Conservation (phyloP, 306 rosid genomes). For the Pterocarpus macrocarpus region DNA sequence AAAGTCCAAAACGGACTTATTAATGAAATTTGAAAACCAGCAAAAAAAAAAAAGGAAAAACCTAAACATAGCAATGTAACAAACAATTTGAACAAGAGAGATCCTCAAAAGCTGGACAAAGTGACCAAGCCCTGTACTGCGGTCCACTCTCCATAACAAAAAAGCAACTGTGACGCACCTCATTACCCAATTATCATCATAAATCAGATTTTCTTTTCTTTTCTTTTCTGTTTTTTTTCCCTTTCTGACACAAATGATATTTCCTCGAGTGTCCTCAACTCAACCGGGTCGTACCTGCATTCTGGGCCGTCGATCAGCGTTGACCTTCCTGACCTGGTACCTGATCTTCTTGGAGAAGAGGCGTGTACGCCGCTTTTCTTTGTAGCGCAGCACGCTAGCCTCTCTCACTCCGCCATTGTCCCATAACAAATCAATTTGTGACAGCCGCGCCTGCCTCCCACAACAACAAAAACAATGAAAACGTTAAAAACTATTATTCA, state of each 20-base stretch:
- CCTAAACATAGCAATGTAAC: not conserved
- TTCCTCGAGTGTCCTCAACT: constrained; percentile 31
- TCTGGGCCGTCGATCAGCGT: constrained; percentile 92
- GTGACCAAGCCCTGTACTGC: constrained; percentile 34
- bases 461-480: not conserved
- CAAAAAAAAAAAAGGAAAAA: not conserved
- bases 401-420: constrained; percentile 74
- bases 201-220: constrained; percentile 32
- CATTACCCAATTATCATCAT: constrained; percentile 46
- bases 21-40: constrained; percentile 6
- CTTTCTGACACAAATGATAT: constrained; percentile 12
- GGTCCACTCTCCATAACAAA: constrained; percentile 56
- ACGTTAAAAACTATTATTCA: constrained; percentile 3
- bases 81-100: constrained; percentile 33
- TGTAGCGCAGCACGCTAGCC: constrained; percentile 82
- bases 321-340: constrained; percentile 86
- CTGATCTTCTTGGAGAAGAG: constrained; percentile 86
- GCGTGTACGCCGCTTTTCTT: constrained; percentile 82
- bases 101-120: constrained; percentile 56
- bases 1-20: constrained; percentile 15
- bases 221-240: not conserved
- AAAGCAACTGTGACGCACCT: constrained; percentile 30
- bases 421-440: constrained; percentile 73
- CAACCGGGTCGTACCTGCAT: constrained; percentile 69
- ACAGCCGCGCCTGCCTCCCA: constrained; percentile 71